phyloP scores from a whole-genome alignment of 2,329 filamentous ascomycete species.

The Gliomastix tumulicola region DNA sequence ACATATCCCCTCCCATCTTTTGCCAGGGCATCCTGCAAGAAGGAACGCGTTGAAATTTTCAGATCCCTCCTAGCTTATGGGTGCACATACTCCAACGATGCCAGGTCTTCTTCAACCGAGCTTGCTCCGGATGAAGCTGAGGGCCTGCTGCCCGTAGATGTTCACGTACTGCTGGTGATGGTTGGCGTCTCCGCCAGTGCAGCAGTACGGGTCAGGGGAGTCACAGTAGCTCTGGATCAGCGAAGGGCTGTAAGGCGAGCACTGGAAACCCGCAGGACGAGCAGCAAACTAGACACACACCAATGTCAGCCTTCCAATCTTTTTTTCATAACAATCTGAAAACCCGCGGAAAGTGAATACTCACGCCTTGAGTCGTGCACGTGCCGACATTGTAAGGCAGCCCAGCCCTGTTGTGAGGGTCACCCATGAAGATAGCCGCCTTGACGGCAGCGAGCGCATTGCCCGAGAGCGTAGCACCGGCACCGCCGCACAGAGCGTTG shows the following conservation, averaged over 20 bases:
- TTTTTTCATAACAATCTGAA: background rate
- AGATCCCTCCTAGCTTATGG: no score
- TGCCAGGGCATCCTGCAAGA: background rate
- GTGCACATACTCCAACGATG: no score
- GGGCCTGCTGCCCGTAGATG: slow-evolving; percentile 52
- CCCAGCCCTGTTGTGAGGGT: slow-evolving; percentile 49
- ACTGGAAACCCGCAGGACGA: slow-evolving; percentile 49
- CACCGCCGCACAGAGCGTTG: slow-evolving; percentile 55
- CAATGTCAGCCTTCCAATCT: background rate
- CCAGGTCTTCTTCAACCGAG: no score
- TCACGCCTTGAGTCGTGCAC: slow-evolving; percentile 48
- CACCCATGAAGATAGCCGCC: slow-evolving; percentile 59
- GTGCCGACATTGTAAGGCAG: slow-evolving; percentile 55
- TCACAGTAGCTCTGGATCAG: slow-evolving; percentile 63
- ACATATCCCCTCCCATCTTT: no score
- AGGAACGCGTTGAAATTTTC: background rate
- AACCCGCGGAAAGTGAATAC: slow-evolving; percentile 11
- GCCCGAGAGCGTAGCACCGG: slow-evolving; percentile 32
- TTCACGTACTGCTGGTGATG: slow-evolving; percentile 57
- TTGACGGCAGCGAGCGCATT: slow-evolving; percentile 49
- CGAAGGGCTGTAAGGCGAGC: slow-evolving; percentile 30
- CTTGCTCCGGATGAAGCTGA: slow-evolving; percentile 48
- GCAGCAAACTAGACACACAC: slow-evolving; percentile 49
- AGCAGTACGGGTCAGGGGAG: slow-evolving; percentile 57
- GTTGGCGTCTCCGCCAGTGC: slow-evolving; percentile 52